Conservation (phyloP, 2,329 filamentous ascomycete genomes). For the Monilinia fructicola region DNA sequence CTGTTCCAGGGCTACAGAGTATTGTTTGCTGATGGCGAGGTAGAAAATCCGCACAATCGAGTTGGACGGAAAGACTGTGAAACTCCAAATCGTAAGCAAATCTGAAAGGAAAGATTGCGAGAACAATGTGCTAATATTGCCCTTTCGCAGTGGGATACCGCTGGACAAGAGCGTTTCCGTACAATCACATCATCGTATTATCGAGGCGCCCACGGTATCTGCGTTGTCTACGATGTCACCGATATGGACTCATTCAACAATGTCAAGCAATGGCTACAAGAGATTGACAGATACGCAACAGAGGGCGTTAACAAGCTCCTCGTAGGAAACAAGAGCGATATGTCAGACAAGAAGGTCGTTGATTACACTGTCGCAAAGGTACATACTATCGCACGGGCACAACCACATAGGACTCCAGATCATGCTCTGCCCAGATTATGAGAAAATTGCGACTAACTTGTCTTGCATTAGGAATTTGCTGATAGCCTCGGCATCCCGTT, state of each 20-base stretch:
- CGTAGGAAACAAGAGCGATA: conserved; percentile 99
- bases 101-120: not conserved
- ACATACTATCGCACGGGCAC: conserved; percentile 42
- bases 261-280: conserved; percentile 99
- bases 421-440: conserved; percentile 6
- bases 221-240: conserved; percentile 99
- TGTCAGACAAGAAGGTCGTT: conserved; percentile 99
- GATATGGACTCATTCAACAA: conserved; percentile 99
- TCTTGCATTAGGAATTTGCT: conserved; percentile 76
- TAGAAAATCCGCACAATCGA: conserved; percentile 99
- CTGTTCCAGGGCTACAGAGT: conserved; percentile 5
- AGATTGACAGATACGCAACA: conserved; percentile 98
- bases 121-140: conserved; percentile 37
- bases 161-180: conserved; percentile 98
- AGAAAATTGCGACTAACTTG: conserved; percentile 28
- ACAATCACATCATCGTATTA: conserved; percentile 99
- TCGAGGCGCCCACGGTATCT: conserved; percentile 97
- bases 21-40: conserved; percentile 39
- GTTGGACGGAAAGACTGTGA: conserved; percentile 98
- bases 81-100: conserved; percentile 89
- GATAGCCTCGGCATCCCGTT: conserved; percentile 98
- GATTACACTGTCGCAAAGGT: conserved; percentile 99
- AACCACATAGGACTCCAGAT: conserved; percentile 31
- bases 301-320: conserved; percentile 99
- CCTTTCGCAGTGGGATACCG: conserved; percentile 85